Evolutionary conservation across 75 land plant genomes (phyloP), one percentile per base, ranked within the genome.

Genomic region (Picea sitchensis): DNA sequence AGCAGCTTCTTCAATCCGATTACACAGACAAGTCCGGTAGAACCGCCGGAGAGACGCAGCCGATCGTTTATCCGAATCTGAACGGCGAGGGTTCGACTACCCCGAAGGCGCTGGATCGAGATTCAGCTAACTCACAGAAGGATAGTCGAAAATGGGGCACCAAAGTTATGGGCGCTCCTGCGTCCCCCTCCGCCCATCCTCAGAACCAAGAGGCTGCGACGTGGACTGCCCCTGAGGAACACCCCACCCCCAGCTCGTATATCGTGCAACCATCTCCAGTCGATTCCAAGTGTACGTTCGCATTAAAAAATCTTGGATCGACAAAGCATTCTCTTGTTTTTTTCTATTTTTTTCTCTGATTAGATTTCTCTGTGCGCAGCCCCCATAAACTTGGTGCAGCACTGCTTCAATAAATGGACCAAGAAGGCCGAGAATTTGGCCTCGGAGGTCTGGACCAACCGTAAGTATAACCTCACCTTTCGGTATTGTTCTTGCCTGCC

Each of bases 181-280:
- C 91, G 14, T 76, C 79, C 7, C 91, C 91, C 30, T 30, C 81
- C 6, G 84, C 84, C 21, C 91, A 90, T 78, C 91, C 91, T 11
- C 75, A 82, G 59, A 90, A 90, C 81, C 83, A 82, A 82, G 79
- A 89, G 51, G 89, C 83, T 5, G 91, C 91, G 18, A 73, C 83
- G 58, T 64, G 67, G 65, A 67, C 79, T 30, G 23, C 5, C 20
- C 78, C 86, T 1, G 77, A 77, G 31, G 73, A 61, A 26, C 68
- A 61, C 61, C 54, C 82, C 59, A 21, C 15, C 67, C 67, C 32
- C 30, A 83, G 78, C 57, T 51, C 56, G 12, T 51, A 51, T 51
- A 51, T 51, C 12, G 56, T 51, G 56, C 12, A 51, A 51, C 56
- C 56, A 8, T 9, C 56, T 51, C 1, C 56, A 51, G 56, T 51